Percentiles rank a stretch among this genome's conserved stretches.
Evolutionary conservation across 371 early-diverging fungal species (phyloP).

Genomic region (Blastocladiella emersonii): DNA sequence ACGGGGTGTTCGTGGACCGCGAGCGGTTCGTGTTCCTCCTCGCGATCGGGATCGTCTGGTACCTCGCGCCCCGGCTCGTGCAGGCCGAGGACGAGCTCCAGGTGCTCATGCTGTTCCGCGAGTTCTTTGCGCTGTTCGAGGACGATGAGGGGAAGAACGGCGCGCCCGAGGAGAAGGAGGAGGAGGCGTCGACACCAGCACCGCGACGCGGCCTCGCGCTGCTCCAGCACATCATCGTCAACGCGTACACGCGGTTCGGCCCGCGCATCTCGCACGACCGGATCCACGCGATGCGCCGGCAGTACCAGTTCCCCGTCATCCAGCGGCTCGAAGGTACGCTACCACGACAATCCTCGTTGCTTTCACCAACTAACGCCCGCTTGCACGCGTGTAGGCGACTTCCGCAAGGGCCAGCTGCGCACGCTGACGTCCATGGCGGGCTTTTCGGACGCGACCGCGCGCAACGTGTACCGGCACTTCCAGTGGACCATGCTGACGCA

Average conservation of each 20-base stretch:
- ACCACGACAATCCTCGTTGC: background rate
- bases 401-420: background rate
- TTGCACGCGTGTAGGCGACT: background rate
- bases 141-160: background rate
- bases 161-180: background rate
- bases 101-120: background rate
- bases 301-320: background rate
- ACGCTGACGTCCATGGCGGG: background rate
- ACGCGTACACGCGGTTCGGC: background rate
- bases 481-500: background rate
- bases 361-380: background rate
- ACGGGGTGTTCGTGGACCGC: slow-evolving; percentile 40
- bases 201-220: background rate
- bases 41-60: slow-evolving; percentile 27
- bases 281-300: background rate
- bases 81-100: background rate
- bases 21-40: slow-evolving; percentile 44
- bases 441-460: background rate
- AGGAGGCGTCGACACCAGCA: background rate
- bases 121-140: background rate
- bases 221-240: background rate
- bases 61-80: background rate
- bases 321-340: background rate
- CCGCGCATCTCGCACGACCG: background rate
- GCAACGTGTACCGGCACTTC: background rate